Evolutionary conservation across 352 stramenopile genomes (phyloP).

Genomic region (Blastocystis sp.): DNA sequence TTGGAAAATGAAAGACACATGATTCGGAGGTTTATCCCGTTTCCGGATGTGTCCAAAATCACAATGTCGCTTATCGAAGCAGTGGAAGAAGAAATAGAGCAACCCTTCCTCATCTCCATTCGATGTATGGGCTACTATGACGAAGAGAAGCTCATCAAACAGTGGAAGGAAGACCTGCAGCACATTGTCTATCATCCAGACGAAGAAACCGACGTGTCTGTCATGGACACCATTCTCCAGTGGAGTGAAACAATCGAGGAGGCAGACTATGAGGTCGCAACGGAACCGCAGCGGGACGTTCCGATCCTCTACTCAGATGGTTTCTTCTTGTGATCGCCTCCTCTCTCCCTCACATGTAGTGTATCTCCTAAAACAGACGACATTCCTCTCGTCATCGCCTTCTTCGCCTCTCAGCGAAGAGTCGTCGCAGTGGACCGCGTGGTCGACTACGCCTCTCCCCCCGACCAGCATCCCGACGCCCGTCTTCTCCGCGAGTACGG

Average conservation of each 20-base stretch:
- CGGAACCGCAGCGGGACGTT: too few species aligned
- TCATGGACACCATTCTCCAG: too few species aligned
- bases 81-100: neutral
- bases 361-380: neutral
- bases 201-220: too few species aligned
- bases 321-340: too few species aligned
- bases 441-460: neutral
- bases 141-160: too few species aligned
- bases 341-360: too few species aligned
- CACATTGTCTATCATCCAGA: too few species aligned
- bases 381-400: neutral
- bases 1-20: neutral
- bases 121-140: neutral
- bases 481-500: neutral
- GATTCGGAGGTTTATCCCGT: neutral
- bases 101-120: neutral
- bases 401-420: neutral
- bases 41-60: conserved; percentile 28
- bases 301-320: too few species aligned
- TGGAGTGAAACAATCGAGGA: too few species aligned
- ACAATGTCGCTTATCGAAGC: neutral
- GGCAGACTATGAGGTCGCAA: too few species aligned
- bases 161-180: too few species aligned
- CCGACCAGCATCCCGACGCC: neutral
- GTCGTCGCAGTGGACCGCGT: neutral